Conservation (phyloP, 176 grass and related monocot genomes). For the Stipa capillata region DNA sequence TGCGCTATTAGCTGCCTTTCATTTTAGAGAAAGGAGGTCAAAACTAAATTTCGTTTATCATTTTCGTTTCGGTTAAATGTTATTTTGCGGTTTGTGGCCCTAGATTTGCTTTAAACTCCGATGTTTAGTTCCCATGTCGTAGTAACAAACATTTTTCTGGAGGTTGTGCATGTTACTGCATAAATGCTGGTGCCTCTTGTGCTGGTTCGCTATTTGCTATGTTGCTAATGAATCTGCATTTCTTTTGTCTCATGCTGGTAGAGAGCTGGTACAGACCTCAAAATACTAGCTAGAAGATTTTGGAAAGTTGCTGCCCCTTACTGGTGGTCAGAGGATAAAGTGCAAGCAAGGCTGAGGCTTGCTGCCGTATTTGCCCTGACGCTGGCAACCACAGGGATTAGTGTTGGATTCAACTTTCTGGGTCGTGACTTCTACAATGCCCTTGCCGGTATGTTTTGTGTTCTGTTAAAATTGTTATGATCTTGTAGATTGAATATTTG, state of each 20-base stretch:
- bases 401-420: conserved; percentile 92
- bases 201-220: background rate
- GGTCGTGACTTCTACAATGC: conserved; percentile 96
- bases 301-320: conserved; percentile 95
- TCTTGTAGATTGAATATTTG: background rate
- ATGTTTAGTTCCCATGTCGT: no score
- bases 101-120: no score
- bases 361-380: conserved; percentile 80
- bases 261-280: conserved; percentile 50
- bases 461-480: background rate
- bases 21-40: background rate
- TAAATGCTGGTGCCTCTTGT: background rate
- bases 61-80: background rate
- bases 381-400: conserved; percentile 83
- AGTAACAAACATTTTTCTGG: background rate
- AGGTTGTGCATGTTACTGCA: background rate
- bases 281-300: conserved; percentile 69
- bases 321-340: conserved; percentile 91
- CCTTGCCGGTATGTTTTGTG: conserved; percentile 55
- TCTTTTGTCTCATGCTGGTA: conserved; percentile 8
- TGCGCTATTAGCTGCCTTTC: background rate
- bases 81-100: background rate
- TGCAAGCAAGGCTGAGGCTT: conserved; percentile 84
- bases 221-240: background rate
- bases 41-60: no score